phyloP scores from a whole-genome alignment of 2,329 filamentous ascomycete species.

The Fusarium sterilihyphosum region DNA sequence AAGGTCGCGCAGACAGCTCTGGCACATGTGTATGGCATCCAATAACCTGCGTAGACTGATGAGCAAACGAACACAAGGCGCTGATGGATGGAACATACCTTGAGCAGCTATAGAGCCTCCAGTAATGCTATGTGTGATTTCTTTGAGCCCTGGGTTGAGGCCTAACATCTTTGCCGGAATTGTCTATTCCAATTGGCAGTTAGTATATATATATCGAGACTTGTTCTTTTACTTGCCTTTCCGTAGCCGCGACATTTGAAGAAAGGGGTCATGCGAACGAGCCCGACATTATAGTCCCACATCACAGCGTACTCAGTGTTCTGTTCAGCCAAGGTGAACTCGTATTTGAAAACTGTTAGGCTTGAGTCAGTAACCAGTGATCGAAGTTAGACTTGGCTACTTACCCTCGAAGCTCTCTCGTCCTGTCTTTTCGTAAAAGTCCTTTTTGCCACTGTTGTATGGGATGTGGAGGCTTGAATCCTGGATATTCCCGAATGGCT shows the following conservation, averaged over 20 bases:
- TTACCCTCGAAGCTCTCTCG: conserved; percentile 89
- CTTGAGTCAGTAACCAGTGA: conserved; percentile 25
- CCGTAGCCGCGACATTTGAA: conserved; percentile 90
- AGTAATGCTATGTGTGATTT: conserved; percentile 95
- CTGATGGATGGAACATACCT: conserved; percentile 62
- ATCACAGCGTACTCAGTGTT: conserved; percentile 79
- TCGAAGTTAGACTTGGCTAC: conserved; percentile 7
- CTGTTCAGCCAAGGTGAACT: conserved; percentile 76
- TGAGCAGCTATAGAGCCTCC: conserved; percentile 91
- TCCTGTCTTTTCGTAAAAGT: conserved; percentile 86
- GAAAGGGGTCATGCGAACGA: conserved; percentile 92
- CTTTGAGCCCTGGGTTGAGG: conserved; percentile 81
- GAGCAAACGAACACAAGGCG: background rate
- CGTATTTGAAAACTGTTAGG: conserved; percentile 62
- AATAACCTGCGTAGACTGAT: conserved; percentile 76
- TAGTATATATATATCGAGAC: conserved; percentile 2
- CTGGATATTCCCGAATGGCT: conserved; percentile 70
- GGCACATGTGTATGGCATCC: conserved; percentile 92
- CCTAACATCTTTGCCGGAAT: conserved; percentile 85
- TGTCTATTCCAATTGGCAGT: conserved; percentile 68
- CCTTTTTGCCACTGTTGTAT: conserved; percentile 94
- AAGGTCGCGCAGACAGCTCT: conserved; percentile 90
- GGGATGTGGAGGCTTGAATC: conserved; percentile 81
- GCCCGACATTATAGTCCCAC: conserved; percentile 97
- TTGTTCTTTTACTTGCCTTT: conserved; percentile 69